Evolutionary conservation across 805 yeast genomes (phyloP), one percentile per base, ranked within the genome.

Genomic region (Wickerhamomyces ciferrii): DNA sequence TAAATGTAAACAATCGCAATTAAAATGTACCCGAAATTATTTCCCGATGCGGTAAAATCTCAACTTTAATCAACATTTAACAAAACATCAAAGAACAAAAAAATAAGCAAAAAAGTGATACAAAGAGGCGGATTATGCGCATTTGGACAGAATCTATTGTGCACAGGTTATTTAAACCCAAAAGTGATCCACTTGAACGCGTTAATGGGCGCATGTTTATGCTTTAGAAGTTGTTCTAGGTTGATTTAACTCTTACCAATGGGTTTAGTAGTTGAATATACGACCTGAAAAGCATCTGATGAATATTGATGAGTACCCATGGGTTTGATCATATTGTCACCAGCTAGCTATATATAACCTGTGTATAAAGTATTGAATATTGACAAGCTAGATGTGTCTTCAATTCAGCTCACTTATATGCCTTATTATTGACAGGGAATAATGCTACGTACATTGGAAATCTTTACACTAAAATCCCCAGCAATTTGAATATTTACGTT

Each of bases 1-100:
- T 21, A 43, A 23, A 38, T 4, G 45, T 43, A 43, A 43, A 43
- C 42, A 43, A 17, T 21, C 15, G 7, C 17, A 31, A 23, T 24
- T 31, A 27, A n/a, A 23, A 21, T 31, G 38, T 41, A n/a, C 23
- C 32, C 19, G 5, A 4, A 5, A 19, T 23, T 7, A 29, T 24
- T 38, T 20, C 32, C 45, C 18, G 18, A 35, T 42, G 8, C 6
- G 27, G 44, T 20, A 20, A 36, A 18, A 13, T 35, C 31, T 5
- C 34, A 18, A 15, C 14, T 9, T 8, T 34, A 11, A 37, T 20
- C 39, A 37, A 37, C 39, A 37, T 5, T 21, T 14, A 5, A 37
- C 8, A 17, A 20, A 20, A 5, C 39, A 5, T 7, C 27, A 37
- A 34, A 18, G 15, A 18, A 34, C 21, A 18, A 10, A 18, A 17